Percentiles rank a stretch among this genome's conserved stretches.
Conservation (phyloP, 1,284 basidiomycete genomes). For the Papiliotrema terrestris region DNA sequence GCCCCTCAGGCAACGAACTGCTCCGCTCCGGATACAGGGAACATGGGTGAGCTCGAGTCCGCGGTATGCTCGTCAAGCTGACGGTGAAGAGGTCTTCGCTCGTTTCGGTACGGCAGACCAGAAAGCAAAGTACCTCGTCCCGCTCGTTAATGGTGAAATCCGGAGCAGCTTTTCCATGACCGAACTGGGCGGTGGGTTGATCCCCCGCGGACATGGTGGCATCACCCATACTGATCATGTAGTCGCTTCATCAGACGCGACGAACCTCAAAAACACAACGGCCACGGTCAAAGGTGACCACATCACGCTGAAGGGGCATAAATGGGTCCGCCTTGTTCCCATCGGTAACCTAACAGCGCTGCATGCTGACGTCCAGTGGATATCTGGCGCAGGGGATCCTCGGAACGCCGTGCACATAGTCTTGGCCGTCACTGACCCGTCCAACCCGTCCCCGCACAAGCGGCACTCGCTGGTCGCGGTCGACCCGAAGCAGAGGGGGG, state of each 20-base stretch:
- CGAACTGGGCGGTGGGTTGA: slow-evolving; percentile 70
- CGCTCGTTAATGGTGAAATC: slow-evolving; percentile 86
- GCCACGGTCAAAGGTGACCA: slow-evolving; percentile 72
- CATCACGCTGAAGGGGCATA: slow-evolving; percentile 92
- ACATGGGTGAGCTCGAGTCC: slow-evolving; percentile 67
- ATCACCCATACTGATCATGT: not conserved
- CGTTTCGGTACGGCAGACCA: slow-evolving; percentile 85
- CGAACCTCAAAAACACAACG: slow-evolving; percentile 89
- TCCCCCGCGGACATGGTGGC: not conserved
- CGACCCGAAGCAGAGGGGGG: slow-evolving; percentile 79
- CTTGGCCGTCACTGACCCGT: slow-evolving; percentile 58
- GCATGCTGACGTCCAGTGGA: slow-evolving; percentile 59
- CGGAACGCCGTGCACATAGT: slow-evolving; percentile 85
- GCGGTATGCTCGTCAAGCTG: not conserved
- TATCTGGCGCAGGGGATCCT: slow-evolving; percentile 94
- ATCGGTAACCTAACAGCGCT: no score
- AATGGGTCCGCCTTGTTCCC: slow-evolving; percentile 62
- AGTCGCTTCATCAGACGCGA: slow-evolving; percentile 95
- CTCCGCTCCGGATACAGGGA: slow-evolving; percentile 91
- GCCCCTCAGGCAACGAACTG: slow-evolving; percentile 88
- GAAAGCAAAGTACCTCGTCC: slow-evolving; percentile 84
- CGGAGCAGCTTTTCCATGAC: slow-evolving; percentile 95
- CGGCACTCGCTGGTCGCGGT: slow-evolving; percentile 95
- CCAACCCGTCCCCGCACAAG: slow-evolving; percentile 55
- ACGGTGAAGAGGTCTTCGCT: slow-evolving; percentile 81